phyloP scores from a whole-genome alignment of 371 early-diverging fungal species.

The Apophysomyces variabilis region DNA sequence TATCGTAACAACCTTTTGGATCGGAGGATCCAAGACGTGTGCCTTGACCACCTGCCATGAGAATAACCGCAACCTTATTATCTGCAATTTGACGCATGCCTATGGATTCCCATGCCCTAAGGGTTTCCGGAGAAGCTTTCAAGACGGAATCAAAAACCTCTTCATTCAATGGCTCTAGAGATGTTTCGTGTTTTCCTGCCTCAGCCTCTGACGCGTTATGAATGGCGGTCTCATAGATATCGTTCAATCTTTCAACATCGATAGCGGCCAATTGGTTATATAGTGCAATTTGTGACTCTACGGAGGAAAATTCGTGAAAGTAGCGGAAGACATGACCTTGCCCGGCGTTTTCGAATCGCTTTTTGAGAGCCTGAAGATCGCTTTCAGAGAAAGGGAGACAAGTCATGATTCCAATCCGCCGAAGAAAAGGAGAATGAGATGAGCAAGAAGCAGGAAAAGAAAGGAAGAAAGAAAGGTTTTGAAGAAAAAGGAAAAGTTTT shows the following conservation, averaged over 20 bases:
- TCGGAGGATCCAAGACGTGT: constrained; percentile 88
- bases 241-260: constrained; percentile 82
- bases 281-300: constrained; percentile 58
- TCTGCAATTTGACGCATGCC: constrained; percentile 82
- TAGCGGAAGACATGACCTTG: constrained; percentile 92
- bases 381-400: constrained; percentile 20
- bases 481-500: constrained; percentile 12
- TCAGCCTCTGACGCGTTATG: constrained; percentile 49
- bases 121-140: constrained; percentile 56
- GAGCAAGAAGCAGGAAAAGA: constrained; percentile 7
- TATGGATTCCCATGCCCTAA: constrained; percentile 70
- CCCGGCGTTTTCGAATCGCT: constrained; percentile 72
- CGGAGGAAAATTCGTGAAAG: constrained; percentile 68
- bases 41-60: constrained; percentile 93
- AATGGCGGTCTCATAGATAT: constrained; percentile 76
- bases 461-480: background rate
- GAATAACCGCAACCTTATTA: constrained; percentile 91
- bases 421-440: constrained; percentile 10
- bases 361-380: constrained; percentile 57
- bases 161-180: constrained; percentile 80
- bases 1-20: constrained; percentile 95
- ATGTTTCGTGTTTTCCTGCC: constrained; percentile 37
- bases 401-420: constrained; percentile 29
- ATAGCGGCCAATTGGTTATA: constrained; percentile 71
- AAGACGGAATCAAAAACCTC: constrained; percentile 80